phyloP scores from a whole-genome alignment of 768 basidiomycete genomes.

The Rhizopogon salebrosus region DNA sequence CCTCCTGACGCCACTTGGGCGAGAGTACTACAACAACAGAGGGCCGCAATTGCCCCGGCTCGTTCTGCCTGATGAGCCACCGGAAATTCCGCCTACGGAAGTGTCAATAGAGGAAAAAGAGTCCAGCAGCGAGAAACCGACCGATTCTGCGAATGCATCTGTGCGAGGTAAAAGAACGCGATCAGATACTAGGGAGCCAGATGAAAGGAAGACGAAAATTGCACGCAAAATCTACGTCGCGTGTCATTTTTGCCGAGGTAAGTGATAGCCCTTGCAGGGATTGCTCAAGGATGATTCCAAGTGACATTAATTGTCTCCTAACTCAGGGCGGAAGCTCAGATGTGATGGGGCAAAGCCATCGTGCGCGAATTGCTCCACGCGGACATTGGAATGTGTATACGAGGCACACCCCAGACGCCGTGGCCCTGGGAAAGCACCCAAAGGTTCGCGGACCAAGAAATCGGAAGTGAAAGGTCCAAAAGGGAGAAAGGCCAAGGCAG shows the following conservation, averaged over 20 bases:
- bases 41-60: constrained; percentile 24
- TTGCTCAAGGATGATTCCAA: background rate
- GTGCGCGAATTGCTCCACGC: constrained; percentile 58
- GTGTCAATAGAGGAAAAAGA: background rate
- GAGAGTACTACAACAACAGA: constrained; percentile 15
- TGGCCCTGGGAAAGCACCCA: constrained; percentile 72
- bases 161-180: constrained; percentile 4
- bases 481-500: constrained; percentile 8
- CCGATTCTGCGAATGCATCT: background rate
- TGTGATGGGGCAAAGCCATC: constrained; percentile 64
- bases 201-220: constrained; percentile 18
- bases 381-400: constrained; percentile 50
- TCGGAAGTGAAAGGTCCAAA: constrained; percentile 20
- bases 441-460: constrained; percentile 48
- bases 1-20: constrained; percentile 19
- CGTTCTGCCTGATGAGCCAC: constrained; percentile 19
- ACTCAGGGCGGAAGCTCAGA: constrained; percentile 63
- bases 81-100: background rate
- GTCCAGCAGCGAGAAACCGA: background rate
- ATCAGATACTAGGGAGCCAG: constrained; percentile 6
- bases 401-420: constrained; percentile 49
- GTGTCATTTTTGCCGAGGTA: constrained; percentile 77
- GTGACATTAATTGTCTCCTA: background rate
- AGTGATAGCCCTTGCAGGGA: constrained; percentile 14
- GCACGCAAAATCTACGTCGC: constrained; percentile 41